Conservation (phyloP, 495 filamentous ascomycete species). For the Daldinia childiae region DNA sequence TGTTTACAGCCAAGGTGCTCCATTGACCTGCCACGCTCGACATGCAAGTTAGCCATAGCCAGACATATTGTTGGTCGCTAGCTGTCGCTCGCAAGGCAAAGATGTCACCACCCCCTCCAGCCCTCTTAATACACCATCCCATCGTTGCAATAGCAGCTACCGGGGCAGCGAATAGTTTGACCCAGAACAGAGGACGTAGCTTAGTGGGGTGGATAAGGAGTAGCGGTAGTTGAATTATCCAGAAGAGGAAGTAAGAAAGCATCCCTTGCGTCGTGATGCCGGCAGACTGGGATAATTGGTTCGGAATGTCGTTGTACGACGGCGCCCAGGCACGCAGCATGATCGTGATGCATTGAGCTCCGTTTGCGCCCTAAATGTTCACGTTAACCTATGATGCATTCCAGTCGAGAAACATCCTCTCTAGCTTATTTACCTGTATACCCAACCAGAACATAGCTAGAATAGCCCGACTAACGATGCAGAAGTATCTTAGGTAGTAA, state of each 20-base stretch:
- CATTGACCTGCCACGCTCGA: conserved; percentile 56
- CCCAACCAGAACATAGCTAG: conserved; percentile 78
- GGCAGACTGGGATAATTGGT: conserved; percentile 62
- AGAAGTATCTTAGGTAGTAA: conserved; percentile 74
- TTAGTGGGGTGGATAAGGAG: conserved; percentile 66
- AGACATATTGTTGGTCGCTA: conserved; percentile 52
- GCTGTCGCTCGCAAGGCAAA: conserved; percentile 56
- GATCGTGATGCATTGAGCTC: conserved; percentile 69
- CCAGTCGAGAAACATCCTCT: not conserved
- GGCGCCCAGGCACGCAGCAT: conserved; percentile 78
- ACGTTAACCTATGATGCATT: not conserved
- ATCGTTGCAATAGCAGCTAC: conserved; percentile 63
- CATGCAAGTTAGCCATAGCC: conserved; percentile 56
- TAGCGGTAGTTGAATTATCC: conserved; percentile 63
- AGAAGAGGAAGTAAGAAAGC: conserved; percentile 71
- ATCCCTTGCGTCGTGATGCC: conserved; percentile 73
- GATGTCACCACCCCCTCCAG: conserved; percentile 57
- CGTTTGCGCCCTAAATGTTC: conserved; percentile 65
- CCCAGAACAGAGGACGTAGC: conserved; percentile 66
- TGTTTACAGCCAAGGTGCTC: conserved; percentile 61
- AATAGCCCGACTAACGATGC: conserved; percentile 72
- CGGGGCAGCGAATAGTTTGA: conserved; percentile 65
- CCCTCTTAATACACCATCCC: conserved; percentile 61
- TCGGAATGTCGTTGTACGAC: conserved; percentile 64
- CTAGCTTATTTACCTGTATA: conserved; percentile 53